Base-by-base conservation (phyloP, 441 rosid genomes). In the Omphalea diandra region DNA sequence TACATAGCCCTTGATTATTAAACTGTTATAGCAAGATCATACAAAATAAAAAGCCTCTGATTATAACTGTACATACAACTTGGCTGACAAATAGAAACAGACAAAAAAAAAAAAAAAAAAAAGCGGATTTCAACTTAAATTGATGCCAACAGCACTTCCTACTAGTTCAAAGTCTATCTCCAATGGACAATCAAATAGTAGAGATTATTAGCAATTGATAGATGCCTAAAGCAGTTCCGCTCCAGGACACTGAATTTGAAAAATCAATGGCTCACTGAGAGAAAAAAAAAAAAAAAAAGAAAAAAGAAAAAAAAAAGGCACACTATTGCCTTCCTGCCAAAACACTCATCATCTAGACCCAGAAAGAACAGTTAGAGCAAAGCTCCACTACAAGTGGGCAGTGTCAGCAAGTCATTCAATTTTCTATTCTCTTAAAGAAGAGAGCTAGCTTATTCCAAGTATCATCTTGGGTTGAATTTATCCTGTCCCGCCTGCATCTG, bases 401-500 rank as follows among this genome's bases (percentile, higher is more conserved):
- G 26, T 3, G 40, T 26, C 54, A 44, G 54, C 65, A 22, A 7
- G 31, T 43, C 53, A 44, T 44, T 63, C 29, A 7, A 41, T 33
- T 44, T 63, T n/a, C 31, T 35, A 41, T 24, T 14, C 10, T 24
- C 50, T 62, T 24, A 1, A 41, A 24, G 20, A 50, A 38, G n/a
- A n/a, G n/a, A n/a, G n/a, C 22, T 60, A 44, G n/a, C 11, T 36
- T 53, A 15, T 15, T 24, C 20, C n/a, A 35, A 33, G n/a, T 32
- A 44, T 70, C 75, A 73, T 73, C 76, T 73, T 18, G 73, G 74
- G 41, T 64, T 68, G 33, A 53, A 26, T 26, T 26, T 53, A 11
- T 53, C 58, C 15, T 24, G 33, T 10, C 72, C 66, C 3, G 74
- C 68, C 74, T 74, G 77, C 62, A 76, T 62, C 58, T 73, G 82